Base-by-base conservation (phyloP, 306 rosid species). In the Macrotyloma uniflorum region DNA sequence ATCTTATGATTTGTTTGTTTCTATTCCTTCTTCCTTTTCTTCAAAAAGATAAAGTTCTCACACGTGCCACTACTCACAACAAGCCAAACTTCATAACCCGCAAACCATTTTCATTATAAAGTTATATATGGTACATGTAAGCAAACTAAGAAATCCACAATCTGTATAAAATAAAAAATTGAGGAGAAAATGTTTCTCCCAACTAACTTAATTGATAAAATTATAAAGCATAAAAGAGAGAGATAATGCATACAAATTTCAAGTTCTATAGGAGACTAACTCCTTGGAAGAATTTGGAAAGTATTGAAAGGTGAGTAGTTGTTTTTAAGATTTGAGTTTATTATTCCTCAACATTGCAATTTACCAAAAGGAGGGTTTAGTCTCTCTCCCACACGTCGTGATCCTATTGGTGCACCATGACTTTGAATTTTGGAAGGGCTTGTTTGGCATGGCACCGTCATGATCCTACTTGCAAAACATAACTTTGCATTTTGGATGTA, bases 1-100 rank as follows among this genome's bases (percentile, higher is more conserved):
- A 72, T 75, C 83, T 47, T 66, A 78, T 33, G 53, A 58, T 58
- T 78, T 78, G 80, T 83, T 64, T 72, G 64, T 63, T 67, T 47
- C 15, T 50, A 50, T 50, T 50, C 10, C 42, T 69, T 19, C 23
- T 16, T 35, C 40, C 7, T 75, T 75, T 69, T 19, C 59, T 14
- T 18, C 10, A 36, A 57, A 46, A 72, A 33, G 36, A 57, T 67
- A 72, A 28, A 66, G 53, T 24, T 26, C 55, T 46, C n/a, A 19
- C 67, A 75, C 77, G 57, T 79, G 63, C 70, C 82, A 59, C 51
- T 33, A 8, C 8, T 7, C 74, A 68, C 47, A 57, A 8, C 13
- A 69, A 76, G 72, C 82, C 70, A 75, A 76, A 70, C 51, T 76
- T 51, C 8, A 46, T 32, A 47, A 59, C 67, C 50, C 43, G 11